Base-by-base conservation (phyloP, 305 asterid species). In the Coffea humblotiana region DNA sequence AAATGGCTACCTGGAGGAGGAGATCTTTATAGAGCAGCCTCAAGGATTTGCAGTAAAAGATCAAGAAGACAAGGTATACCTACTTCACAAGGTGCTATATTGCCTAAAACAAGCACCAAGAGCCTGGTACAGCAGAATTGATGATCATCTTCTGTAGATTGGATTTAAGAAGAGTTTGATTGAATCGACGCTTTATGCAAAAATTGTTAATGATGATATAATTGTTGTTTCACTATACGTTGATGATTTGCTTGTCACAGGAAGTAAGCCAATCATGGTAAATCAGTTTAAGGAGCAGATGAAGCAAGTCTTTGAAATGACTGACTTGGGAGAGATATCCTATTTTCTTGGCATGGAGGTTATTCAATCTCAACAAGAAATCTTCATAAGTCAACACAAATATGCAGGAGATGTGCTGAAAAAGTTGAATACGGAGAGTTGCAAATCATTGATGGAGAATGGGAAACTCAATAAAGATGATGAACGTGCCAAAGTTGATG, bases 311-410 rank as follows among this genome's bases (percentile, higher is more conserved):
- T 77, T 66, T 49, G 74, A 66, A 13, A 66, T 77, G 74, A 77
- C 6, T 2, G 54, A 77, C 11, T 32, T 51, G 6, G 52, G 67
- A 12, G 16, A 29, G 15, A 77, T 77, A 74, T 21, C 74, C 3
- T 77, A 25, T 60, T 77, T 77, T 15, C 52, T 66, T 3, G 66
- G 74, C 11, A 77, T 67, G 74, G 74, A 77, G 13, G 35, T 52
- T 12, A 15, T 11, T 10, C 12, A 47, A 1, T 12, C 8, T 1
- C 7, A 72, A 0, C 1, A 4, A 0, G n/a, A 49, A 16, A 0
- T 48, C 13, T 72, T 72, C 15, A 72, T 72, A 7, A 12, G 43
- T n/a, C 61, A 72, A 9, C 10, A 64, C 7, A 64, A 64, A 3
- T 64, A 64, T 64, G 12, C 10, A 2, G 48, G 49, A 12, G 8